Base-by-base conservation (phyloP, 2,329 filamentous ascomycete genomes). In the Pseudogymnoascus sp. region DNA sequence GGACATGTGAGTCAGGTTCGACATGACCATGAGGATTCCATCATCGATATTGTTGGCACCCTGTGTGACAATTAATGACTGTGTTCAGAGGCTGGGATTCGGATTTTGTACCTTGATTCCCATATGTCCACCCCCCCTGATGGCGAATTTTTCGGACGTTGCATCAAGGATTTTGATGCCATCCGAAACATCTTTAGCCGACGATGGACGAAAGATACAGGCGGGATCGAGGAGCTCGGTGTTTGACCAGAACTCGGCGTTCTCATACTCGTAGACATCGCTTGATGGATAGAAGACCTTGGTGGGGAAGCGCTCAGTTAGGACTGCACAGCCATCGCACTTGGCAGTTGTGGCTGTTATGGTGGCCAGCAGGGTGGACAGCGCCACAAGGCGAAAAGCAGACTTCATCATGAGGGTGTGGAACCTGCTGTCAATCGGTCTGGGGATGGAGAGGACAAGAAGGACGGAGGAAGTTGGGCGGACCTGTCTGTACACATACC, bases 1-100 rank as follows among this genome's bases (percentile, higher is more conserved):
- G 1, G 61, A 61, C 1, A 74, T 63, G 33, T 67, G 41, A 22
- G 73, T 73, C 11, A 76, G 63, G 6, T 65, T 65, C 28, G 68
- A 67, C 30, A 76, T 57, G 35, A 71, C 70, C 59, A 76, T 69
- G 18, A 69, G 62, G 38, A 73, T 58, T 3, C 70, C 70, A 4
- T 67, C 71, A 7, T 71, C 63, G 59, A 69, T 74, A 58, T 69
- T 76, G 0, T 73, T 71, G 3, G 71, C 66, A 7, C 70, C 71
- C 38, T 41, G 11, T 41, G 11, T 22, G 18, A 18, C 38, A 41
- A 41, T 41, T 41, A 41, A 41, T 41, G 18, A 14, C 38, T 41
- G 16, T 22, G 35, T 37, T 41, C 18, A 41, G 18, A 41, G 18
- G 38, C 38, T 41, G 38, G 38, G 18, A 22, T 22, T 41, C 38